Evolutionary conservation across 1,284 basidiomycete species (phyloP).

Genomic region (Ganoderma boninense): DNA sequence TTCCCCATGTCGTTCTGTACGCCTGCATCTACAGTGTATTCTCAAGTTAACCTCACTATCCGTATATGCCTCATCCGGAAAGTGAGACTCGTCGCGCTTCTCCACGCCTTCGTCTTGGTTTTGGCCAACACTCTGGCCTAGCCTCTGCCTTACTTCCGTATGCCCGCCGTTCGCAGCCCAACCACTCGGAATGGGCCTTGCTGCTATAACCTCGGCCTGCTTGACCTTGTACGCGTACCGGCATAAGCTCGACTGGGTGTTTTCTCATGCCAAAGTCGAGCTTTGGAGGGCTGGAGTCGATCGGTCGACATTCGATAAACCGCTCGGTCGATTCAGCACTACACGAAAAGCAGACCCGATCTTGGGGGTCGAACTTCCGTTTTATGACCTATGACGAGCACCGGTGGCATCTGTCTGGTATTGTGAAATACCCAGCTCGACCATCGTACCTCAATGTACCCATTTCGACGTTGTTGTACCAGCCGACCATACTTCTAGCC

Average conservation of each 20-base stretch:
- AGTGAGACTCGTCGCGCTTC: background rate
- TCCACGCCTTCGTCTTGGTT: background rate
- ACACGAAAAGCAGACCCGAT: background rate
- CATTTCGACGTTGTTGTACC: constrained; percentile 5
- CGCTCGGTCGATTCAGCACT: background rate
- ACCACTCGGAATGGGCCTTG: background rate
- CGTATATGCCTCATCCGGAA: background rate
- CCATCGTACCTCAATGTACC: background rate
- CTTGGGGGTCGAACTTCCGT: background rate
- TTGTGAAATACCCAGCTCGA: background rate
- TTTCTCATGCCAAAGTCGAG: background rate
- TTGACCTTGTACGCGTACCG: background rate
- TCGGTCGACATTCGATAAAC: background rate
- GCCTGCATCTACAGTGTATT: background rate
- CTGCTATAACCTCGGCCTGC: too few species aligned
- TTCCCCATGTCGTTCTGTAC: background rate
- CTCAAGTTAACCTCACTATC: background rate
- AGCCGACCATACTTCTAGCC: background rate
- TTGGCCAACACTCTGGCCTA: background rate
- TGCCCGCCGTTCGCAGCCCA: background rate
- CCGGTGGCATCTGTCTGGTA: background rate
- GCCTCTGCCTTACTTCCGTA: background rate
- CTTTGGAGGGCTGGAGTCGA: background rate
- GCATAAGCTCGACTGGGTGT: background rate
- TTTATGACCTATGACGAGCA: background rate